phyloP scores from a whole-genome alignment of 345 rosid species.

The Garcia nutans region DNA sequence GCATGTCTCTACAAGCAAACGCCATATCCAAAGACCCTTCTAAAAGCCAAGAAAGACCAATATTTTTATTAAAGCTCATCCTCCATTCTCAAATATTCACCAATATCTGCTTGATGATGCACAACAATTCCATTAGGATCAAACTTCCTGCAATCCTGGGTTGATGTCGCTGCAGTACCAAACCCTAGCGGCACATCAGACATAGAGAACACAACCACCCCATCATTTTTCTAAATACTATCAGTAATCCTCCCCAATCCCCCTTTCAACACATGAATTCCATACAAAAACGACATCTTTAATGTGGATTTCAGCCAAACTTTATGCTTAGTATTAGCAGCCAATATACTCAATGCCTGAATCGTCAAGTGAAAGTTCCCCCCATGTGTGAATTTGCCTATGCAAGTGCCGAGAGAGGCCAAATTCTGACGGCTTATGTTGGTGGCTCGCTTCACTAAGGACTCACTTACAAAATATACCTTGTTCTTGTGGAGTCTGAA shows the following conservation, averaged over 20 bases:
- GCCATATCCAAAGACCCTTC: neutral
- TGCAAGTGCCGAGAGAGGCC: conserved; percentile 70
- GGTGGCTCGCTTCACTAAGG: conserved; percentile 79
- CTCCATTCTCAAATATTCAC: conserved; percentile 88
- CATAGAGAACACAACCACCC: conserved; percentile 88
- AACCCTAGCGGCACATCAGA: conserved; percentile 83
- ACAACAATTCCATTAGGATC: conserved; percentile 87
- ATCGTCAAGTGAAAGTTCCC: conserved; percentile 73
- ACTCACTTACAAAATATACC: conserved; percentile 77
- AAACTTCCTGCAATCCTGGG: conserved; percentile 82
- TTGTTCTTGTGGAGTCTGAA: conserved; percentile 84
- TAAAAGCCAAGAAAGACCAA: neutral
- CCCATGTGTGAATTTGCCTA: conserved; percentile 80
- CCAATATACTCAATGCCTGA: conserved; percentile 54
- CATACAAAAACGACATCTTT: conserved; percentile 93
- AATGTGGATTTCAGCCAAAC: conserved; percentile 93
- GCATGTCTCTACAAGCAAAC: neutral
- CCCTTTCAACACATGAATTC: conserved; percentile 88
- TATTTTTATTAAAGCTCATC: conserved; percentile 58
- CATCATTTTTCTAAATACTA: conserved; percentile 70
- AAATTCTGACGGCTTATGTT: conserved; percentile 61
- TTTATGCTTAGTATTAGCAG: conserved; percentile 82
- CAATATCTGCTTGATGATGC: conserved; percentile 81
- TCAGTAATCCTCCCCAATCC: conserved; percentile 88
- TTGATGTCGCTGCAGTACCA: conserved; percentile 74